These are phyloP conservation scores for Candida methanosorbosa DNA, from an alignment of 805 yeast species.

Conservation along the genomic window DNA sequence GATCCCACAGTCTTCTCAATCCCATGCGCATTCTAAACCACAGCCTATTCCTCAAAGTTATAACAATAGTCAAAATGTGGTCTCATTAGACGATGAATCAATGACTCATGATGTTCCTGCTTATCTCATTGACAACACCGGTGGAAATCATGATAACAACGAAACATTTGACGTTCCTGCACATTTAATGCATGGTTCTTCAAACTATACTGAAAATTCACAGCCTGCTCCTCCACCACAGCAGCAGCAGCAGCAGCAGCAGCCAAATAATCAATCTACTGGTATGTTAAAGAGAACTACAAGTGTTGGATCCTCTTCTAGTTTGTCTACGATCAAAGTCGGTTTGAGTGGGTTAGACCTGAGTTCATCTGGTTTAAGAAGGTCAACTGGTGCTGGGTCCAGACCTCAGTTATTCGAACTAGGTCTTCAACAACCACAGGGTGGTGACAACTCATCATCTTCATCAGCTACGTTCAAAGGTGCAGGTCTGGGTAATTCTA, in stretches of 20 bases:
- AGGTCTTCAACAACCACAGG: constrained; percentile 1
- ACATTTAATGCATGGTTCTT: constrained; percentile 1
- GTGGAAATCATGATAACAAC: neutral
- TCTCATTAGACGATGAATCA: no score
- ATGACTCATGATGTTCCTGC: constrained; percentile 1
- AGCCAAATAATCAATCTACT: neutral
- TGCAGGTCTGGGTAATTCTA: no score
- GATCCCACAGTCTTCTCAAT: neutral
- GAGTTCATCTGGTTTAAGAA: constrained; percentile 18
- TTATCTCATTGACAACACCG: no score
- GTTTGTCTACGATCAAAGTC: constrained; percentile 19
- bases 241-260: no score
- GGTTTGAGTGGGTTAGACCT: constrained; percentile 24
- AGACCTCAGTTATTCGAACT: constrained; percentile 21
- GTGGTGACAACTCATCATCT: neutral
- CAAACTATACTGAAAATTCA: neutral
- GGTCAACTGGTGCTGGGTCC: constrained; percentile 21
- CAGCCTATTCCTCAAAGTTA: neutral
- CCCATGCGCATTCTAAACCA: neutral
- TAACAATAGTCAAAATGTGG: neutral
- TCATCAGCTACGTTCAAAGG: no score
- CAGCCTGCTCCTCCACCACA: neutral
- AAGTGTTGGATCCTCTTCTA: neutral
- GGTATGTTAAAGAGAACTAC: neutral
- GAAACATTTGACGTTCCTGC: constrained; percentile 5